Conservation (phyloP, 257 asterid species). For the Anisodus tanguticus region DNA sequence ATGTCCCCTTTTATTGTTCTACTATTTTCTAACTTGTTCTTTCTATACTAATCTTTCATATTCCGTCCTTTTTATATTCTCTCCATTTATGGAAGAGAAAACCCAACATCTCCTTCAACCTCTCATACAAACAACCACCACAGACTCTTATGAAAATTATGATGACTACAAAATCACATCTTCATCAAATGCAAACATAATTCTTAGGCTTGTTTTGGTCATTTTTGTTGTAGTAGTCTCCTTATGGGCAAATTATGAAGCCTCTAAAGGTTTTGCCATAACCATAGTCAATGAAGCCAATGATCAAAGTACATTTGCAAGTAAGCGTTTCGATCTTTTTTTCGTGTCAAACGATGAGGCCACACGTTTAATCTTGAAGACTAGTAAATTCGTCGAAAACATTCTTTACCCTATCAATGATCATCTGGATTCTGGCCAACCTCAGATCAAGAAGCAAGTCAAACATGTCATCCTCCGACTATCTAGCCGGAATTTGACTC, state of each 20-base stretch:
- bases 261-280: conserved; percentile 69
- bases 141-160: background rate
- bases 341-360: conserved; percentile 65
- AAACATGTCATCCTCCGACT: conserved; percentile 44
- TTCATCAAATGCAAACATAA: conserved; percentile 42
- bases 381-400: conserved; percentile 55
- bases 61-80: background rate
- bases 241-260: conserved; percentile 75
- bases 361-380: conserved; percentile 45
- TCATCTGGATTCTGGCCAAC: background rate
- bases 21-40: background rate
- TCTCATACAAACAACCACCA: conserved; percentile 44
- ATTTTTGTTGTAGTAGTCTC: conserved; percentile 50
- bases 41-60: background rate
- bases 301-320: conserved; percentile 33
- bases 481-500: conserved; percentile 39
- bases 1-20: background rate
- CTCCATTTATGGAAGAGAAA: conserved; percentile 41
- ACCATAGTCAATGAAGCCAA: conserved; percentile 52
- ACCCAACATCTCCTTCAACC: conserved; percentile 56
- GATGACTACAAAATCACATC: conserved; percentile 25
- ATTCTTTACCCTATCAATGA: conserved; percentile 44
- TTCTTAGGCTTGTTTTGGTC: conserved; percentile 50
- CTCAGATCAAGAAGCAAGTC: conserved; percentile 45
- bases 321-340: conserved; percentile 59